Evolutionary conservation across 2,329 filamentous ascomycete genomes (phyloP).

Genomic region (Seiridium unicorne): DNA sequence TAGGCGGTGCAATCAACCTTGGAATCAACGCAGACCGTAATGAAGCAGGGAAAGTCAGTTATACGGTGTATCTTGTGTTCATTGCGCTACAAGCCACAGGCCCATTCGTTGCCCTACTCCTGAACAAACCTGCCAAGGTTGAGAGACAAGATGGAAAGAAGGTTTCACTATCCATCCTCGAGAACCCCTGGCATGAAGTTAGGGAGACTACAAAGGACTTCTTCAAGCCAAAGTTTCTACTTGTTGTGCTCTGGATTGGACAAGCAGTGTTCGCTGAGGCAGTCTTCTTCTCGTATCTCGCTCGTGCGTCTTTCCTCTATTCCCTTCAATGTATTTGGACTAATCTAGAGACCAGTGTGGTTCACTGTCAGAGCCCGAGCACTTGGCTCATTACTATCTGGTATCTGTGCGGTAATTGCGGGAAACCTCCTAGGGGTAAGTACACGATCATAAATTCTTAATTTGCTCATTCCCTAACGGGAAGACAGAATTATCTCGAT

Average conservation of each 20-base stretch:
- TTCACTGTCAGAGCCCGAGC: constrained; percentile 69
- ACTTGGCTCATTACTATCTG: constrained; percentile 68
- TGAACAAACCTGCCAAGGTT: constrained; percentile 61
- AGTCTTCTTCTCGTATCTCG: constrained; percentile 69
- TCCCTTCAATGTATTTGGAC: not conserved
- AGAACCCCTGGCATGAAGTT: constrained; percentile 58
- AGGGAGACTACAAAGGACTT: constrained; percentile 59
- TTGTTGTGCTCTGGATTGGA: constrained; percentile 66
- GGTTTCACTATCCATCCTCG: constrained; percentile 57
- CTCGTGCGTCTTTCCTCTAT: constrained; percentile 27
- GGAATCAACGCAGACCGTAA: constrained; percentile 59
- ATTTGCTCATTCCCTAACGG: not conserved
- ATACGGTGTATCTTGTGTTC: constrained; percentile 67
- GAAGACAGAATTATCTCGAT: constrained; percentile 54
- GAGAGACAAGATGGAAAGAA: constrained; percentile 63
- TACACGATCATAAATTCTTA: constrained; percentile 3
- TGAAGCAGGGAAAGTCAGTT: constrained; percentile 64
- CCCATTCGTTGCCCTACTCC: constrained; percentile 61
- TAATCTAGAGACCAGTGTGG: constrained; percentile 46
- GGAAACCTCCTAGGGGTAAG: constrained; percentile 64
- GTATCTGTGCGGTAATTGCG: constrained; percentile 62
- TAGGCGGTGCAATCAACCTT: constrained; percentile 71
- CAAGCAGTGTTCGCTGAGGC: constrained; percentile 71
- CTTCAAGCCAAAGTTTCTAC: constrained; percentile 58
- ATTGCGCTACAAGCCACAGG: constrained; percentile 67